phyloP scores from a whole-genome alignment of 768 basidiomycete genomes.

The Lactifluus echinatus region DNA sequence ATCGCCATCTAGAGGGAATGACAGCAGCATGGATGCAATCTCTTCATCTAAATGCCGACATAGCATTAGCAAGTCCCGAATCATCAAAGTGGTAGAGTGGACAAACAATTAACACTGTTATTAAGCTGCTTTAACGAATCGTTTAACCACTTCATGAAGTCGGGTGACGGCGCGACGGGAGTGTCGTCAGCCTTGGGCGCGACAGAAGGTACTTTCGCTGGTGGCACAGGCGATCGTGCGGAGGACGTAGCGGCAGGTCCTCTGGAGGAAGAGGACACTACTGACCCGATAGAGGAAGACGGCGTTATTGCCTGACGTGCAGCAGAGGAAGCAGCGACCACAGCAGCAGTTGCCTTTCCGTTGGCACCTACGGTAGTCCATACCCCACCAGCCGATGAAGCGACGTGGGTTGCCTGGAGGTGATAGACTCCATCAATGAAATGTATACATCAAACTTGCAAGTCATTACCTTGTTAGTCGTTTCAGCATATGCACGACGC shows the following conservation, averaged over 20 bases:
- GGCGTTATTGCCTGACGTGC: constrained; percentile 30
- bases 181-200: constrained; percentile 50
- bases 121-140: constrained; percentile 77
- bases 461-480: constrained; percentile 55
- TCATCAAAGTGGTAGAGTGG: neutral
- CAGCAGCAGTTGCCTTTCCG: constrained; percentile 45
- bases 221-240: constrained; percentile 22
- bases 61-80: constrained; percentile 1
- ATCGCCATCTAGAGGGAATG: constrained; percentile 88
- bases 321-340: constrained; percentile 30
- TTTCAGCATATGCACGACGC: constrained; percentile 72
- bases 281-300: constrained; percentile 32
- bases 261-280: constrained; percentile 25
- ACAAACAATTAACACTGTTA: constrained; percentile 60
- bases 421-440: constrained; percentile 1
- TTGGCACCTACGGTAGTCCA: constrained; percentile 86
- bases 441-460: neutral
- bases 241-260: constrained; percentile 2
- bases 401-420: constrained; percentile 17
- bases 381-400: constrained; percentile 37
- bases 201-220: constrained; percentile 21
- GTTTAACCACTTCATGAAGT: constrained; percentile 88
- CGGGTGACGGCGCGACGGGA: constrained; percentile 65
- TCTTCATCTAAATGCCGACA: constrained; percentile 65
- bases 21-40: constrained; percentile 89